These are phyloP conservation scores for Udeniomyces megalosporus DNA, from an alignment of 768 basidiomycete species.

Conservation along the genomic window DNA sequence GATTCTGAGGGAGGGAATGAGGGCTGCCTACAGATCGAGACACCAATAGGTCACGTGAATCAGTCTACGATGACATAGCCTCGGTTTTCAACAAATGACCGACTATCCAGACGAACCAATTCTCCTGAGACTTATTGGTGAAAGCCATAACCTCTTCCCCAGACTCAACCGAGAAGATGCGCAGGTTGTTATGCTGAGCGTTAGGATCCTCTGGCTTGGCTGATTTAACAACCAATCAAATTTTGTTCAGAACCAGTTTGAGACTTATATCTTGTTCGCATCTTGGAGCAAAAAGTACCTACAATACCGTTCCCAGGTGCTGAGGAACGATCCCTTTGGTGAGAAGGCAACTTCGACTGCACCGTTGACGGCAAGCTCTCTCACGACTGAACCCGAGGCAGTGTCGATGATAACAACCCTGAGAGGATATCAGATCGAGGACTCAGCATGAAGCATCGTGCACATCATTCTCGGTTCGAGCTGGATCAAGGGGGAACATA, in stretches of 20 bases:
- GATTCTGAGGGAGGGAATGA: slow-evolving; percentile 26
- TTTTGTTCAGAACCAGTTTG: too few species aligned
- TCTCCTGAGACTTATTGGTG: slow-evolving; percentile 76
- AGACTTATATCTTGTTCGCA: too few species aligned
- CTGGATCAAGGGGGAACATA: not conserved
- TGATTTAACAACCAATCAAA: too few species aligned
- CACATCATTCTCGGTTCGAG: not conserved
- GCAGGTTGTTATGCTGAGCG: slow-evolving; percentile 80
- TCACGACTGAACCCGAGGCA: slow-evolving; percentile 36
- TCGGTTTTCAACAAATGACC: too few species aligned
- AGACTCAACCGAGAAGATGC: slow-evolving; percentile 69
- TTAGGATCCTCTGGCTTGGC: slow-evolving; percentile 73
- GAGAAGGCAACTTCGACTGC: slow-evolving; percentile 79
- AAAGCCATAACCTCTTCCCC: slow-evolving; percentile 71
- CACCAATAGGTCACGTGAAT: too few species aligned
- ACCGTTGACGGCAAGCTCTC: slow-evolving; percentile 56
- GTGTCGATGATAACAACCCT: slow-evolving; percentile 21
- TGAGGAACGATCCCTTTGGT: slow-evolving; percentile 78
- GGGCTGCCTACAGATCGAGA: slow-evolving; percentile 23
- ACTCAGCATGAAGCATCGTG: too few species aligned
- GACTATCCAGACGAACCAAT: slow-evolving; percentile 39
- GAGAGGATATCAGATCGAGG: too few species aligned
- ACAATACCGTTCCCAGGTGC: slow-evolving; percentile 88
- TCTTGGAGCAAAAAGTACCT: too few species aligned
- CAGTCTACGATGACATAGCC: too few species aligned